Percentiles rank a stretch among this genome's conserved stretches.
These are phyloP conservation scores for Oryza rufipogon DNA, from an alignment of 176 grass and related monocot species.

Conservation along the genomic window DNA sequence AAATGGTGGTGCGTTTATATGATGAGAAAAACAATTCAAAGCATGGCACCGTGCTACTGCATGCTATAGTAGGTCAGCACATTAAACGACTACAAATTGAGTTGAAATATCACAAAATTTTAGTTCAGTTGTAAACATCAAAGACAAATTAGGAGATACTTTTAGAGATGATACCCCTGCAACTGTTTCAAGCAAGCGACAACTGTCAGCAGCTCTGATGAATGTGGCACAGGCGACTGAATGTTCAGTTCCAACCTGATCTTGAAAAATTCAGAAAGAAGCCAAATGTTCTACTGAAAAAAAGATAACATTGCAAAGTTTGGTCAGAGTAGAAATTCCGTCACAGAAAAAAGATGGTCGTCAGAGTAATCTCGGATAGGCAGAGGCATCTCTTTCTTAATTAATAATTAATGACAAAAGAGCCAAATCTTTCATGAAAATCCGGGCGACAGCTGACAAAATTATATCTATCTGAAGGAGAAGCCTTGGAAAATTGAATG, in stretches of 20 bases:
- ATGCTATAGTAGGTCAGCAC: background rate
- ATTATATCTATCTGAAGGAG: background rate
- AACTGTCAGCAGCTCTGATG: background rate
- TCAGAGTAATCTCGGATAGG: slow-evolving; percentile 31
- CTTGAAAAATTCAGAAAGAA: background rate
- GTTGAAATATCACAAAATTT: background rate
- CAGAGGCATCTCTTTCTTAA: slow-evolving; percentile 32
- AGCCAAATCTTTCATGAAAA: slow-evolving; percentile 33
- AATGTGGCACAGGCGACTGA: background rate
- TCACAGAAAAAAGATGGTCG: slow-evolving; percentile 23
- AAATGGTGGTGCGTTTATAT: background rate
- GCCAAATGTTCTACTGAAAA: background rate
- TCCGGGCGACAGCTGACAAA: slow-evolving; percentile 18
- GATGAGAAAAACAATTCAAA: background rate
- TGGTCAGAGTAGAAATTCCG: background rate
- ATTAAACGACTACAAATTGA: background rate
- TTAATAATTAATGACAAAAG: slow-evolving; percentile 17
- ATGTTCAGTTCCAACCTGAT: slow-evolving; percentile 6
- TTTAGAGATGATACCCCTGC: background rate
- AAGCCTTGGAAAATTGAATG: background rate
- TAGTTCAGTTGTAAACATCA: background rate
- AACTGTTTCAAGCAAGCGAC: background rate
- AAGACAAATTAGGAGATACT: background rate
- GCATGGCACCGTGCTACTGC: background rate
- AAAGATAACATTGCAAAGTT: background rate